Conservation (phyloP, 2,329 filamentous ascomycete genomes). For the Rhynchosporium secalis region DNA sequence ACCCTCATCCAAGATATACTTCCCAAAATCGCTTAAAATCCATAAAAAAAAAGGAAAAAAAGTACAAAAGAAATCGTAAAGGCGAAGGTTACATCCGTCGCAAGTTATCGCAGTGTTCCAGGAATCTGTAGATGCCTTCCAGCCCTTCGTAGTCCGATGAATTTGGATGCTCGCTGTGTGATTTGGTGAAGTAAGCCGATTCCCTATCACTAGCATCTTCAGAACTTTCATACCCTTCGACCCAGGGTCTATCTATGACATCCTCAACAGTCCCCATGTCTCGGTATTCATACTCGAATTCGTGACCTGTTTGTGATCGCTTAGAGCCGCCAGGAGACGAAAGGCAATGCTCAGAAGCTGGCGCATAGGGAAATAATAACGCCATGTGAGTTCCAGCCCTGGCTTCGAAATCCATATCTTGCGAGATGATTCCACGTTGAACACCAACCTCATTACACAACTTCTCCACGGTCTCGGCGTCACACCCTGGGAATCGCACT, state of each 20-base stretch:
- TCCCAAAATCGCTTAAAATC: conserved; percentile 1
- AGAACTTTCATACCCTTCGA: conserved; percentile 39
- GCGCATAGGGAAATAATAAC: conserved; percentile 83
- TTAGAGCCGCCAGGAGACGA: conserved; percentile 42
- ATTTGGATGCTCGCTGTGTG: conserved; percentile 35
- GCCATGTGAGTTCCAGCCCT: conserved; percentile 70
- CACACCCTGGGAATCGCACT: conserved; percentile 88
- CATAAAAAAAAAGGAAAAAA: neutral
- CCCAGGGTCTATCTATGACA: conserved; percentile 36
- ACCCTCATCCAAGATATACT: neutral
- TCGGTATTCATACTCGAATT: conserved; percentile 27
- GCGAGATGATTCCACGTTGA: conserved; percentile 71
- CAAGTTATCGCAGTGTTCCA: conserved; percentile 59
- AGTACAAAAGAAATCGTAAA: neutral
- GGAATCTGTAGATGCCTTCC: conserved; percentile 65
- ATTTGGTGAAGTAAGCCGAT: conserved; percentile 36
- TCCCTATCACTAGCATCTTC: conserved; percentile 35
- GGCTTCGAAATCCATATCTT: conserved; percentile 73
- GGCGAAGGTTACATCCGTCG: conserved; percentile 22
- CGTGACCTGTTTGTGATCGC: conserved; percentile 45
- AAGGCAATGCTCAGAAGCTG: conserved; percentile 50
- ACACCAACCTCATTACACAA: conserved; percentile 88
- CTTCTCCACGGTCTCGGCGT: conserved; percentile 75
- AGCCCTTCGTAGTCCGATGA: conserved; percentile 60
- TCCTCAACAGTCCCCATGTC: conserved; percentile 26